Base-by-base conservation (phyloP, 2,329 filamentous ascomycete genomes). In the Emergomyces africanus region DNA sequence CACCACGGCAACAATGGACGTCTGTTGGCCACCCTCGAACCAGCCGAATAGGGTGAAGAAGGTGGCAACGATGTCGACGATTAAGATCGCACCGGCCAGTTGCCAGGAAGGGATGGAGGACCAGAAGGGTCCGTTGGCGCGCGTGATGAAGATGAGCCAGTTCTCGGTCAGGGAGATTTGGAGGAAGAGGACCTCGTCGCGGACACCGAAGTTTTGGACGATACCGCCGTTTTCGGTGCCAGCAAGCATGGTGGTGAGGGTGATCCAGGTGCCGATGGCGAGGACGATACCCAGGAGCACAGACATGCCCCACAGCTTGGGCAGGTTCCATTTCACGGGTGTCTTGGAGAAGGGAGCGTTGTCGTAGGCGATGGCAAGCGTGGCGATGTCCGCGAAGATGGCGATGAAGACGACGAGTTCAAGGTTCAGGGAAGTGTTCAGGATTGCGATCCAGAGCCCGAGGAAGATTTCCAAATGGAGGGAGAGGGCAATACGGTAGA, bases 81-180 rank as follows among this genome's bases (percentile, higher is more conserved):
- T 65, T 54, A 94, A 72, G 64, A 95, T 90, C 64, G 90, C 90
- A 62, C 85, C 85, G 59, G 80, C 74, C 50, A 95, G 80, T 75
- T 95, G 88, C 87, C 89, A 91, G 62, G 89, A 95, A 61, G 90
- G 90, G 61, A 90, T 83, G 28, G 88, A 91, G 2, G 88, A 90
- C 89, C 89, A 95, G 82, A 95, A 92, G 58, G 89, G 89, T 69
- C 90, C 89, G 75, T 91, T 91, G 76, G 89, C 87, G 81, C 90
- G 89, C 64, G 90, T 95, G 77, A 95, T 92, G 80, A 96, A 95
- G 76, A 96, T 96, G 57, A 95, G 82, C 90, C 90, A 95, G 79
- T 95, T 96, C 81, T 95, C 89, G 61, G 90, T 91, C 58, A 95
- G 83, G 14, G 88, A 89, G 73, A 95, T 89, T 77, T 95, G 84